Percentiles rank a stretch among this genome's conserved stretches.
Evolutionary conservation across 2,329 filamentous ascomycete genomes (phyloP).

Genomic region (Pseudogymnoascus sp.): DNA sequence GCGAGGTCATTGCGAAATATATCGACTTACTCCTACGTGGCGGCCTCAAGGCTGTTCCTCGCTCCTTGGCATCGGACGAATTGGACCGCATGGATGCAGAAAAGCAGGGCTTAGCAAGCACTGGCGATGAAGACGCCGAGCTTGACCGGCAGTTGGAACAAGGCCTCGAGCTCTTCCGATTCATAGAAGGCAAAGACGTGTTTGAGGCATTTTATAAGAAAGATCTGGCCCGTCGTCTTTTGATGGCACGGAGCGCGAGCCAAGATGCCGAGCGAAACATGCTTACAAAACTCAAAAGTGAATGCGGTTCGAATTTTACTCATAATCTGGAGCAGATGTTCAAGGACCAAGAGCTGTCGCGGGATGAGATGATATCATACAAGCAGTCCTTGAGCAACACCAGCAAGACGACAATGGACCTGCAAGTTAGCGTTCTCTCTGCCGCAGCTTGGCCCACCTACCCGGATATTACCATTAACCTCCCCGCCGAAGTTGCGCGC

Average conservation of each 20-base stretch:
- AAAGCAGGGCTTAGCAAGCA: constrained; percentile 55
- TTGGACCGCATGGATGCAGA: constrained; percentile 51
- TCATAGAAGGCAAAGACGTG: constrained; percentile 93
- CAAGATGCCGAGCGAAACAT: constrained; percentile 47
- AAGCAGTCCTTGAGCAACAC: constrained; percentile 54
- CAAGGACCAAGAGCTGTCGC: constrained; percentile 89
- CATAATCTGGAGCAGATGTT: constrained; percentile 99
- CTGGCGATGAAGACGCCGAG: constrained; percentile 83
- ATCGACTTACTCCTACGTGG: constrained; percentile 83
- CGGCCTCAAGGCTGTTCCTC: constrained; percentile 74
- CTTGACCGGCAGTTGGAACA: constrained; percentile 88
- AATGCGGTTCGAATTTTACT: constrained; percentile 90
- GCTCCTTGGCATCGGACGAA: constrained; percentile 54
- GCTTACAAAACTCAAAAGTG: constrained; percentile 76
- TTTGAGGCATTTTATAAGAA: constrained; percentile 99
- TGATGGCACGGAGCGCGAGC: constrained; percentile 89
- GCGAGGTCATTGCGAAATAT: constrained; percentile 98
- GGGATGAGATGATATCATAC: constrained; percentile 89
- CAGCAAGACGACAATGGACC: constrained; percentile 51
- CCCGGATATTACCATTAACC: constrained; percentile 54
- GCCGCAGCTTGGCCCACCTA: constrained; percentile 91
- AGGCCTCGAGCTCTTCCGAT: constrained; percentile 88
- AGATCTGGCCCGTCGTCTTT: constrained; percentile 77
- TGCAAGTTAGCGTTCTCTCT: constrained; percentile 85
- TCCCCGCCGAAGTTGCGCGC: constrained; percentile 67